These are phyloP conservation scores for Metrosideros polymorpha DNA, from an alignment of 441 rosid species.

Conservation along the genomic window DNA sequence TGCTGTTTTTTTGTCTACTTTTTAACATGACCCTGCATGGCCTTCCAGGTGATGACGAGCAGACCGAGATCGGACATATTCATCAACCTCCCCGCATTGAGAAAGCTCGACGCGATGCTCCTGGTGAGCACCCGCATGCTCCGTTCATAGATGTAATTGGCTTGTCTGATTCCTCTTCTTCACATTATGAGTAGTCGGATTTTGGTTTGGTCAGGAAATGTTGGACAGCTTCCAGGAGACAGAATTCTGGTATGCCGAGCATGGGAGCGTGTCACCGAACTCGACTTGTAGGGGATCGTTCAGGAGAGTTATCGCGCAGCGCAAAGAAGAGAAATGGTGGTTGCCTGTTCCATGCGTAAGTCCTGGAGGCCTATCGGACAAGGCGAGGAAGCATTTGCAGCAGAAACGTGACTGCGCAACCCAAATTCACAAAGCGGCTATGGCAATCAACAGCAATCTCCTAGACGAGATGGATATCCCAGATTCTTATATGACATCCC, in stretches of 20 bases:
- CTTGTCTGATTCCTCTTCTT: neutral
- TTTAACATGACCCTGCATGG: neutral
- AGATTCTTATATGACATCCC: slow-evolving; percentile 46
- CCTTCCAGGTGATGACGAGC: slow-evolving; percentile 43
- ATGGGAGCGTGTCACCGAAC: slow-evolving; percentile 42
- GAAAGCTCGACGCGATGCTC: slow-evolving; percentile 54
- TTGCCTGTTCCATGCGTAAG: slow-evolving; percentile 68
- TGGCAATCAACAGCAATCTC: slow-evolving; percentile 53
- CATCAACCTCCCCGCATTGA: slow-evolving; percentile 55
- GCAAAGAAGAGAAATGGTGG: slow-evolving; percentile 79
- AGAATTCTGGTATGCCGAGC: slow-evolving; percentile 62
- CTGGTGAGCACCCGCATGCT: slow-evolving; percentile 20
- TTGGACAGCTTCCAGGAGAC: slow-evolving; percentile 48
- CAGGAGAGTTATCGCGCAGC: slow-evolving; percentile 34
- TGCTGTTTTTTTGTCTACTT: neutral
- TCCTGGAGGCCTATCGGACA: slow-evolving; percentile 45
- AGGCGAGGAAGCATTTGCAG: slow-evolving; percentile 36
- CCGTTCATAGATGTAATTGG: neutral
- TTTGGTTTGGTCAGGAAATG: slow-evolving; percentile 32
- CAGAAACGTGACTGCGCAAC: slow-evolving; percentile 51
- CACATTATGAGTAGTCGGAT: neutral
- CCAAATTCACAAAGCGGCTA: slow-evolving; percentile 73
- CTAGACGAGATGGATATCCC: slow-evolving; percentile 73
- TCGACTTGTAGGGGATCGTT: slow-evolving; percentile 57
- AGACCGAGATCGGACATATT: slow-evolving; percentile 49